Evolutionary conservation across 805 yeast genomes (phyloP).

Genomic region (Kregervanrija pseudodelftensis): DNA sequence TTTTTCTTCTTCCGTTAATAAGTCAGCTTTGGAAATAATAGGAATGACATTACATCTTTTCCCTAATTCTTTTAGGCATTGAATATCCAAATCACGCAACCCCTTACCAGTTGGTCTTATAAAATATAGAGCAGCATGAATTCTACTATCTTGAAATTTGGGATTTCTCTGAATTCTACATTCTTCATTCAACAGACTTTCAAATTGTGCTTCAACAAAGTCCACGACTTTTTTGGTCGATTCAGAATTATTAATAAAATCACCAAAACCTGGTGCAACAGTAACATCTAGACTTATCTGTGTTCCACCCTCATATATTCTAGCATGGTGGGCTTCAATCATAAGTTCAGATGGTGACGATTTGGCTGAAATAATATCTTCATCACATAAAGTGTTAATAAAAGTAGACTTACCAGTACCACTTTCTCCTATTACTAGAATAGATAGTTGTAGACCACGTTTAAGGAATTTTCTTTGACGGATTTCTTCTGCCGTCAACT

Average conservation of each 20-base stretch:
- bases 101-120: constrained; percentile 65
- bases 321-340: constrained; percentile 27
- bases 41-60: constrained; percentile 76
- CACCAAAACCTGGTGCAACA: constrained; percentile 68
- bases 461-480: constrained; percentile 40
- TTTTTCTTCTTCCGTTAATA: constrained; percentile 50
- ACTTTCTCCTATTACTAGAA: constrained; percentile 42
- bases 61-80: constrained; percentile 59
- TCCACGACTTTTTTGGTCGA: constrained; percentile 55
- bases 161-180: constrained; percentile 45
- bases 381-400: constrained; percentile 70
- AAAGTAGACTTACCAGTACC: constrained; percentile 80
- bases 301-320: constrained; percentile 39
- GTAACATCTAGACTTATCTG: constrained; percentile 56
- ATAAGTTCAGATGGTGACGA: constrained; percentile 27
- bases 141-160: constrained; percentile 52
- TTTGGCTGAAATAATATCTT: constrained; percentile 34
- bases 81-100: constrained; percentile 61
- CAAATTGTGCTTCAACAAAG: constrained; percentile 74
- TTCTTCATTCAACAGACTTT: constrained; percentile 63
- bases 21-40: constrained; percentile 73
- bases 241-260: constrained; percentile 52
- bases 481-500: constrained; percentile 28
- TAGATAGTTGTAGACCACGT: constrained; percentile 42
- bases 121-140: constrained; percentile 83